Evolutionary conservation across 1,284 basidiomycete genomes (phyloP), one percentile per base, ranked within the genome.

Genomic region (Ceratobasidium sp.): DNA sequence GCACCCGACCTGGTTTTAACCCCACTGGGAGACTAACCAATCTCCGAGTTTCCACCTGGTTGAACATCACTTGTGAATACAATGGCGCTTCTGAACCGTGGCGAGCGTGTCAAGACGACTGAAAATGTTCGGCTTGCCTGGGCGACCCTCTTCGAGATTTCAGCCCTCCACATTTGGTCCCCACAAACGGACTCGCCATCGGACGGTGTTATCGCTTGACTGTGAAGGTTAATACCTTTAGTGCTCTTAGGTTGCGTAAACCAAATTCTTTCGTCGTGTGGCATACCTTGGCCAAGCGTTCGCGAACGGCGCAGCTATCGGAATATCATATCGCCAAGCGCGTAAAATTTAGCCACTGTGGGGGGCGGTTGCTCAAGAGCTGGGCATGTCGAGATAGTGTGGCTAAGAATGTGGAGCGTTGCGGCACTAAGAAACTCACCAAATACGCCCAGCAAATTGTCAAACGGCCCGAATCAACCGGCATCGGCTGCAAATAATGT

Each of bases 161-260:
- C 56, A 34, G 56, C 29, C 56, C 56, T 34, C 56, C 56, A 22
- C 56, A 59, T 59, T 59, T 22, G 11, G 32, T 37, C 56, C 56
- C 56, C 56, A 59, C 56, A 59, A 32, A 34, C 29, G 56, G 56
- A 4, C 5, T 59, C 34, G 32, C 29, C 29, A 59, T 59, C 56
- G 29, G 56, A 32, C 25, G 25, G 29, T 22, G 25, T 25, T 17
- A 19, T 59, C 56, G 32, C 29, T 34, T 3, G 19, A 59, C 32
- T 34, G n/a, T 34, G 29, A 13, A 5, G 34, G 34, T 34, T 7
- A 59, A 13, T 13, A 4, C 56, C 4, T 56, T 56, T 56, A 56
- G 54, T 25, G 3, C 4, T 25, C 29, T 59, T 59, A 34, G 25
- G 13, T 59, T 59, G 8, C 56, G 56, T 59, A 59, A 59, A 59